Conservation (phyloP, 345 rosid species). For the Raphanus sativus region DNA sequence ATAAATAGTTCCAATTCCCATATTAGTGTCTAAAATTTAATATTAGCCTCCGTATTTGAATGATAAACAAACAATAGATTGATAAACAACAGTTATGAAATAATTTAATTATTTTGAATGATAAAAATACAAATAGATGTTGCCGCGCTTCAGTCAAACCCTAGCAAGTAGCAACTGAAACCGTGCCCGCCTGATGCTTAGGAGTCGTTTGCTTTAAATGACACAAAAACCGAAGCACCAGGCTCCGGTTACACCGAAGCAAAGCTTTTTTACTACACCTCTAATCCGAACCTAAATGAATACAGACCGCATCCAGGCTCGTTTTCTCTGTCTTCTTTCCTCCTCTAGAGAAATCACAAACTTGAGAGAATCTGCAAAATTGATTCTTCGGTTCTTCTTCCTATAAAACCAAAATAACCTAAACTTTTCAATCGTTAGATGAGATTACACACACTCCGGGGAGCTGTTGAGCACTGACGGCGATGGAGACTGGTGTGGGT, state of each 20-base stretch:
- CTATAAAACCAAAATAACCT: neutral
- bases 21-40: too few relatives aligned
- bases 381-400: constrained; percentile 10
- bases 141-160: constrained; percentile 35
- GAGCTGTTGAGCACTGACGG: neutral
- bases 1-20: too few relatives aligned
- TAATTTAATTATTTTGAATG: neutral
- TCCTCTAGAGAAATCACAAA: constrained; percentile 16
- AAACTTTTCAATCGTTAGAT: neutral
- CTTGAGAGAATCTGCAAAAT: constrained; percentile 23
- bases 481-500: constrained; percentile 34
- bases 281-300: constrained; percentile 21
- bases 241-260: constrained; percentile 28
- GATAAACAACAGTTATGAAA: too few relatives aligned
- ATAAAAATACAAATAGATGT: constrained; percentile 1
- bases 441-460: neutral
- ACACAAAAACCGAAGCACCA: neutral
- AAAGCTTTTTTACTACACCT: neutral
- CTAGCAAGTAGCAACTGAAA: constrained; percentile 9
- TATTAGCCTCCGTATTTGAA: too few relatives aligned
- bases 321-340: constrained; percentile 16
- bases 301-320: constrained; percentile 1
- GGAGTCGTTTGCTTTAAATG: neutral
- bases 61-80: too few relatives aligned
- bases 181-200: neutral